These are phyloP conservation scores for Daldinia sp. DNA, from an alignment of 2,329 filamentous ascomycete genomes.

Conservation along the genomic window DNA sequence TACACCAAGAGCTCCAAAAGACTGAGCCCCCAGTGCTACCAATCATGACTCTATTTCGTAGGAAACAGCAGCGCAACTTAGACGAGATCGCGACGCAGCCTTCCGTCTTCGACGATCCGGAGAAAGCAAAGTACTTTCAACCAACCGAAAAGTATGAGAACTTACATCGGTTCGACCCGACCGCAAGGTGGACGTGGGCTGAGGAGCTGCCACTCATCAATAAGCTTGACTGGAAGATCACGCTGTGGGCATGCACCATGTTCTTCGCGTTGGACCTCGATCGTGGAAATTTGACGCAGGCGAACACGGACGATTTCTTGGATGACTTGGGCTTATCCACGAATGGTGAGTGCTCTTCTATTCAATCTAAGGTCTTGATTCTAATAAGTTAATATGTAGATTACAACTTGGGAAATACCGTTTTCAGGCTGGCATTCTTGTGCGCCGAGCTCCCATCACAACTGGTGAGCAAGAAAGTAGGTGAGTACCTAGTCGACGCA, in stretches of 20 bases:
- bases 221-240: constrained; percentile 61
- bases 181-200: constrained; percentile 45
- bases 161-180: constrained; percentile 44
- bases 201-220: constrained; percentile 42
- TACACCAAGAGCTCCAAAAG: constrained; percentile 36
- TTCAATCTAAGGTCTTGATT: constrained; percentile 4
- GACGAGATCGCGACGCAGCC: constrained; percentile 51
- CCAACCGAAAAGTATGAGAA: constrained; percentile 45
- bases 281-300: constrained; percentile 53
- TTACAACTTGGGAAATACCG: constrained; percentile 34
- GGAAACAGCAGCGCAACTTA: constrained; percentile 28
- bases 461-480: constrained; percentile 39
- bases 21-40: constrained; percentile 39
- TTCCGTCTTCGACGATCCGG: constrained; percentile 54
- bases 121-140: constrained; percentile 50
- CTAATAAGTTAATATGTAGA: constrained; percentile 29
- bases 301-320: constrained; percentile 48
- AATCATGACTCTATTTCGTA: constrained; percentile 39
- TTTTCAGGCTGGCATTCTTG: constrained; percentile 30
- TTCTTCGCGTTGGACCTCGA: constrained; percentile 63
- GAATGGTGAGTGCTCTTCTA: constrained; percentile 40
- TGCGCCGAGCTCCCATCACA: constrained; percentile 40
- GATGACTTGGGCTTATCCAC: constrained; percentile 47
- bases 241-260: constrained; percentile 61
- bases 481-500: constrained; percentile 4